Percentiles rank a stretch among this genome's conserved stretches.
Conservation (phyloP, 805 yeast species). For the Saccharomycopsis sp. region DNA sequence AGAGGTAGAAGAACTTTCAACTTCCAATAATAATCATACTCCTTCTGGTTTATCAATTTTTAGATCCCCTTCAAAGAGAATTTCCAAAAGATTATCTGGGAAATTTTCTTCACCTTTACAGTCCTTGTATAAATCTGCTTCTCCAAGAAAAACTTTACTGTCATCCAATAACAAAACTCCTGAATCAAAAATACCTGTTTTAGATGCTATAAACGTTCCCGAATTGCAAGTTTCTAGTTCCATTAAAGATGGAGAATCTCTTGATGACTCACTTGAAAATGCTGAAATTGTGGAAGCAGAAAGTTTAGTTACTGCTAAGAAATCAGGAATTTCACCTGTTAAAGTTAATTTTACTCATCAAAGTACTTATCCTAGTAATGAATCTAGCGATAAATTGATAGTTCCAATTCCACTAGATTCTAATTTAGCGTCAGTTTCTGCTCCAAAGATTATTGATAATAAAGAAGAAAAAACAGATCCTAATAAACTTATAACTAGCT, state of each 20-base stretch:
- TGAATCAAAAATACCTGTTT: background rate
- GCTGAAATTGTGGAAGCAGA: slow-evolving; percentile 6
- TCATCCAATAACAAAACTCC: no score
- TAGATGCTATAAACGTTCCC: slow-evolving; percentile 8
- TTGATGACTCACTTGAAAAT: background rate
- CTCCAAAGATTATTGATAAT: no score
- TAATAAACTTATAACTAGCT: no score
- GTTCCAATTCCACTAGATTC: no score
- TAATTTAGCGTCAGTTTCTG: no score
- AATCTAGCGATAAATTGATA: no score
- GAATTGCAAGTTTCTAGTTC: no score
- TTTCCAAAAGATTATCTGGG: slow-evolving; percentile 13
- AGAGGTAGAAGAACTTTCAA: background rate
- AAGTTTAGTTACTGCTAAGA: slow-evolving; percentile 2
- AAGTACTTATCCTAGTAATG: background rate
- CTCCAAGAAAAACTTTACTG: no score
- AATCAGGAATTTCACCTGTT: slow-evolving; percentile 5
- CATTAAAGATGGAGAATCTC: no score
- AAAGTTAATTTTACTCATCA: slow-evolving; percentile 1
- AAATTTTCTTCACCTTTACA: slow-evolving; percentile 8
- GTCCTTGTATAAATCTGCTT: slow-evolving; percentile 5
- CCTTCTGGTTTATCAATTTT: background rate
- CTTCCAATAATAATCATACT: background rate
- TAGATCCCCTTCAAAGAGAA: slow-evolving; percentile 10
- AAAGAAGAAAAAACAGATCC: no score